Conservation (phyloP, 2,329 filamentous ascomycete species). For the Penicillium olsonii region DNA sequence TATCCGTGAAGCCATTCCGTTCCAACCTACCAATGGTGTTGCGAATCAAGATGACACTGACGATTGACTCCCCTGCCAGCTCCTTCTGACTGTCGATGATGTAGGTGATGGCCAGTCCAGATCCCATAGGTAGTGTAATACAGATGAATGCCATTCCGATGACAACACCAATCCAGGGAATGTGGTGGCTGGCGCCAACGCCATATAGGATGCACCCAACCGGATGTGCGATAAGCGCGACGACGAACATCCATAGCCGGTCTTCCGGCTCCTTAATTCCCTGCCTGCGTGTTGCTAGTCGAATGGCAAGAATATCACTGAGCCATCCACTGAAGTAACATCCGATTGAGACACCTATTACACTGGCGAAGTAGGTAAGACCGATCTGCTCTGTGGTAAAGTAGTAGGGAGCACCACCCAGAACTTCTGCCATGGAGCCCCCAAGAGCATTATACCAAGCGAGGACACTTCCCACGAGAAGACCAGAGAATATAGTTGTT, state of each 20-base stretch:
- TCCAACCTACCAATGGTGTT: slow-evolving; percentile 35
- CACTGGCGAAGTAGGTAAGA: slow-evolving; percentile 18
- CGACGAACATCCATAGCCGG: slow-evolving; percentile 32
- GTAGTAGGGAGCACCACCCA: slow-evolving; percentile 25
- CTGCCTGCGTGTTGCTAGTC: slow-evolving; percentile 44
- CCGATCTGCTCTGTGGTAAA: slow-evolving; percentile 25
- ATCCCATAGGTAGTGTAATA: slow-evolving; percentile 26
- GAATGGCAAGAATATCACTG: slow-evolving; percentile 30
- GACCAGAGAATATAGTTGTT: slow-evolving; percentile 19
- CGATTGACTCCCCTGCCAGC: slow-evolving; percentile 30
- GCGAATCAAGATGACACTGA: slow-evolving; percentile 41
- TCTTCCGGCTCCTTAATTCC: slow-evolving; percentile 44
- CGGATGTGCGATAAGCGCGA: slow-evolving; percentile 28
- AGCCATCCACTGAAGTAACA: slow-evolving; percentile 22
- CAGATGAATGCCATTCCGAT: slow-evolving; percentile 33
- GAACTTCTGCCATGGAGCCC: slow-evolving; percentile 24
- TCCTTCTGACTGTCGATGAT: slow-evolving; percentile 31
- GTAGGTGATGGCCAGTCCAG: slow-evolving; percentile 28
- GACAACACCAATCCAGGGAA: slow-evolving; percentile 31
- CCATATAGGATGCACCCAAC: slow-evolving; percentile 29
- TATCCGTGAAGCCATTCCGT: no score
- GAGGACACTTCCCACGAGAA: slow-evolving; percentile 23
- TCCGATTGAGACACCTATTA: slow-evolving; percentile 21
- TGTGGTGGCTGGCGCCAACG: slow-evolving; percentile 28
- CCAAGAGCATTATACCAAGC: slow-evolving; percentile 30